Base-by-base conservation (phyloP, 805 yeast species). In the Kodamaea fukazawae region DNA sequence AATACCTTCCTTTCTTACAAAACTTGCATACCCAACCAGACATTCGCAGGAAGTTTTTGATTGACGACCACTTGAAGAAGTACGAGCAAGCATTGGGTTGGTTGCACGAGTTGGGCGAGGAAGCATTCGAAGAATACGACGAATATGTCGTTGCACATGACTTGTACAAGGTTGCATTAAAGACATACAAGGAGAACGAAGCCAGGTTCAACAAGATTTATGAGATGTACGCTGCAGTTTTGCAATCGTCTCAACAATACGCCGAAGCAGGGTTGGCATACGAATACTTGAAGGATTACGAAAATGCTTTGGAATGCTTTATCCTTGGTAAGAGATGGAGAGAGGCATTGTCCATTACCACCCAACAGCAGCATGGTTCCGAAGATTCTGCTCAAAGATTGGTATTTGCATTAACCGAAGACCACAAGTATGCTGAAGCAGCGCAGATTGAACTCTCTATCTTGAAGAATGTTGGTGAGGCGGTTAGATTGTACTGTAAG, bases 1-100 rank as follows among this genome's bases (percentile, higher is more conserved):
- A 93, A 61, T 93, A 93, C 51, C 67, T 93, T 38, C 96, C 99
- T 37, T 93, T 93, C 61, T 71, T 93, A 48, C 96, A 88, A 54
- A 74, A 80, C 34, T 68, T 93, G 39, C 83, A 86, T 49, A 77
- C 76, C 29, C 86, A 83, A 59, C 65, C 76, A 1, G 81, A 77
- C 4, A 60, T 79, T 40, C 77, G 96, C 44, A 78, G 81, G 48
- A 74, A 76, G 54, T 90, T 86, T 55, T 60, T 79, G 55, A 85
- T 93, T 49, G 98, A 93, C 57, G 83, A 86, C 36, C 71, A 81
- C 55, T 73, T 93, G 58, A 79, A 82, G 53, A 76, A 80, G 33
- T 71, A 73, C 55, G 76, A 72, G 23, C 79, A 76, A 55, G 98
- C 96, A 0, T 65, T 91, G 46, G 65, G 55, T 10, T 82, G 86